phyloP scores from a whole-genome alignment of 2,329 filamentous ascomycete species.

The Atkinsonella hypoxylon region DNA sequence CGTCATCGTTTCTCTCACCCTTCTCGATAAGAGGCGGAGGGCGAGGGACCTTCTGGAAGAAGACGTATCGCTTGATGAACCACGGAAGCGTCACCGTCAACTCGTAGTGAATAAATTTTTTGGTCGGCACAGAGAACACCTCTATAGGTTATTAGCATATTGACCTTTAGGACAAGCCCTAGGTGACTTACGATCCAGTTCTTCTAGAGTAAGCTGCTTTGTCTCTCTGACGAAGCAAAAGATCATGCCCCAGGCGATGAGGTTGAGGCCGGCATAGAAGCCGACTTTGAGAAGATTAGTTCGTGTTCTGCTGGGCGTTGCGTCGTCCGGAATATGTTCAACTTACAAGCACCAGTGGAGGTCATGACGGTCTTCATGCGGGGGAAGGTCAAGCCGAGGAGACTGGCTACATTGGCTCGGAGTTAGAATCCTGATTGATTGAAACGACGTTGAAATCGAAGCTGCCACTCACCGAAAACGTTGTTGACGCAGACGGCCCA shows the following conservation, averaged over 20 bases:
- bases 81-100: slow-evolving; percentile 22
- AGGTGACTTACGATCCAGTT: slow-evolving; percentile 17
- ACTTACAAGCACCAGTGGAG: slow-evolving; percentile 18
- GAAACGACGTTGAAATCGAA: not conserved
- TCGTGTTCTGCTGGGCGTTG: too few species aligned
- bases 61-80: slow-evolving; percentile 25
- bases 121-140: slow-evolving; percentile 21
- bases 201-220: slow-evolving; percentile 35
- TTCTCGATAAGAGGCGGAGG: slow-evolving; percentile 19
- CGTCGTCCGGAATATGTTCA: not conserved
- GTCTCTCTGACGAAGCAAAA: slow-evolving; percentile 37
- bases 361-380: slow-evolving; percentile 21
- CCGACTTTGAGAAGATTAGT: slow-evolving; percentile 13
- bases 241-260: slow-evolving; percentile 31
- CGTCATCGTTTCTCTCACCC: slow-evolving; percentile 1
- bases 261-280: slow-evolving; percentile 34
- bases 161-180: not conserved
- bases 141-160: slow-evolving; percentile 9
- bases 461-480: slow-evolving; percentile 12
- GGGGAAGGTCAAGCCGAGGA: slow-evolving; percentile 39
- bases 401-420: slow-evolving; percentile 2
- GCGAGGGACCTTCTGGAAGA: slow-evolving; percentile 20
- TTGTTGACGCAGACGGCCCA: slow-evolving; percentile 38
- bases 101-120: slow-evolving; percentile 21
- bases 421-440: not conserved